Evolutionary conservation across 176 grass and related monocot genomes (phyloP), one percentile per base, ranked within the genome.

Genomic region (Bonia amplexicaulis): DNA sequence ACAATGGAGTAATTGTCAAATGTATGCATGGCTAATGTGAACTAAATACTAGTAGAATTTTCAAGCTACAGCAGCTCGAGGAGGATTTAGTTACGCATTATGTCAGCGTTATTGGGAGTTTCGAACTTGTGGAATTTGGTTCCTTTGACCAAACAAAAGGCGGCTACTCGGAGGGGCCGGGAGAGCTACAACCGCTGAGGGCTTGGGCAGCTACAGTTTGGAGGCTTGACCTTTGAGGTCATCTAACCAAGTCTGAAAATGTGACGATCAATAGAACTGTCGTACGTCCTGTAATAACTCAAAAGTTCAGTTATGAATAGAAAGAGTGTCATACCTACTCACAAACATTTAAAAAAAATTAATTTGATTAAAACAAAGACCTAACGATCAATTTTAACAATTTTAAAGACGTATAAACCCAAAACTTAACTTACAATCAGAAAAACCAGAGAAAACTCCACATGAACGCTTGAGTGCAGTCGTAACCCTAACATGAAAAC

Each of bases 131-230:
- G 55, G 9, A 41, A 13, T 53, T 9, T 31, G 57, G 20, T 10
- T 63, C 45, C 83, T 76, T 62, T 73, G 80, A 79, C 87, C 80
- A 35, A 63, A 55, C 71, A 3, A 33, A 80, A 66, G 71, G 63
- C 41, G 71, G 51, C 71, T 68, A 19, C 60, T 81, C 71, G 31
- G 61, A 48, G 44, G 42, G 25, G 15, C 39, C 25, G 35, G 69
- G 60, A 66, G 35, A 3, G 77, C 5, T n/a, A 3, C 37, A 74
- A 10, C 72, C 13, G 82, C 31, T 53, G 20, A 33, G 17, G 27
- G 26, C 54, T 12, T 20, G 22, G 42, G 54, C 57, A 10, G 10
- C 74, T 66, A 54, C n/a, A 57, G 41, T 61, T 78, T 41, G 33
- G 14, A 26, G 74, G 35, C 74, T 57, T 84, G 87, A 66, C 49